Evolutionary conservation across 2,329 filamentous ascomycete species (phyloP).

Genomic region (Pseudogymnoascus sp.): DNA sequence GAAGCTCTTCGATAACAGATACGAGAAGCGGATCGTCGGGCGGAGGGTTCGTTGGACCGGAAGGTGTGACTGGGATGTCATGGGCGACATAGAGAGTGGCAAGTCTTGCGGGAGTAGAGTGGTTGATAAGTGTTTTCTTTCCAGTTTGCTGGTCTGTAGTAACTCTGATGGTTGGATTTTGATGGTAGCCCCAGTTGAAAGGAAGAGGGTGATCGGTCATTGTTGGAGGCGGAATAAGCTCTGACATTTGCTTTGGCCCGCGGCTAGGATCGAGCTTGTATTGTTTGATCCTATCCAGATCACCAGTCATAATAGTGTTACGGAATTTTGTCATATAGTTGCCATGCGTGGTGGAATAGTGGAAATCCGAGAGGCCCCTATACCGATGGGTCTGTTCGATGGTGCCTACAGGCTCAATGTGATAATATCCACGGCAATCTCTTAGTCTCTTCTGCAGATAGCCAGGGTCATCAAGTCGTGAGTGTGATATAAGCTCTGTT

Average conservation of each 20-base stretch:
- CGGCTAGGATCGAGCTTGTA: constrained; percentile 60
- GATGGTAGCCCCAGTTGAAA: constrained; percentile 73
- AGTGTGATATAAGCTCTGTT: constrained; percentile 34
- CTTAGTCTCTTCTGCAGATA: constrained; percentile 53
- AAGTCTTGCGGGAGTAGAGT: constrained; percentile 18
- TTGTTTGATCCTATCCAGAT: constrained; percentile 50
- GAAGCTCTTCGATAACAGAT: constrained; percentile 54
- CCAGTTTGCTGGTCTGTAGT: constrained; percentile 31
- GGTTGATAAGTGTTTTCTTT: constrained; percentile 25
- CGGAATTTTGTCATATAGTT: constrained; percentile 63
- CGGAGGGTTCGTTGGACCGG: constrained; percentile 15
- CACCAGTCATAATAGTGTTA: constrained; percentile 60
- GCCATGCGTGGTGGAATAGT: constrained; percentile 62
- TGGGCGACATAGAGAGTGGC: constrained; percentile 21
- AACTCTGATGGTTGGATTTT: constrained; percentile 59
- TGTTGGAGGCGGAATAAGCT: constrained; percentile 71
- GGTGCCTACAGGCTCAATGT: constrained; percentile 60
- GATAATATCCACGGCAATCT: constrained; percentile 61
- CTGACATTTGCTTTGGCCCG: constrained; percentile 49
- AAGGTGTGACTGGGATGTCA: constrained; percentile 18
- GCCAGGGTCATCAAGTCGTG: constrained; percentile 44
- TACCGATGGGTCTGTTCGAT: constrained; percentile 81
- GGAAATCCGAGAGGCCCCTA: constrained; percentile 76
- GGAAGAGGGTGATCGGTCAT: constrained; percentile 66
- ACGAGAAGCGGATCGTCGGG: constrained; percentile 46